Conservation (phyloP, 139 green algal species). For the Gonium pectorale region DNA sequence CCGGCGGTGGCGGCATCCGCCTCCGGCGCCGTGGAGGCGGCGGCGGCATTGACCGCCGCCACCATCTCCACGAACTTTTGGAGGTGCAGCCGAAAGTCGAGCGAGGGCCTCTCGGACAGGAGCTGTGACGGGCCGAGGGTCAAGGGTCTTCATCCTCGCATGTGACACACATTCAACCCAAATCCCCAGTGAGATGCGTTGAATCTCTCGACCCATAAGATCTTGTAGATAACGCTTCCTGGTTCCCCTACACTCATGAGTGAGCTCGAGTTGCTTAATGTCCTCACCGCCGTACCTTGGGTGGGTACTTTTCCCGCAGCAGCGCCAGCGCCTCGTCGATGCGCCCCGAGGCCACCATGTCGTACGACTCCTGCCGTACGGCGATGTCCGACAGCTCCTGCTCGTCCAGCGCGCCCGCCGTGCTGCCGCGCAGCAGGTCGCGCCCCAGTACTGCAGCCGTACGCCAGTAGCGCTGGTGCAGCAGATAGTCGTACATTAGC, state of each 20-base stretch:
- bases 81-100: conserved; percentile 74
- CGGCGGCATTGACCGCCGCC: neutral
- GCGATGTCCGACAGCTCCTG: conserved; percentile 35
- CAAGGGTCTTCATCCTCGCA: too few relatives aligned
- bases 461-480: conserved; percentile 74
- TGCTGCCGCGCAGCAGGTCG: conserved; percentile 63
- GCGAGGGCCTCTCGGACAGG: conserved; percentile 54
- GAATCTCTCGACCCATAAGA: too few relatives aligned
- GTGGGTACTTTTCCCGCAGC: conserved; percentile 49
- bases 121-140: conserved; percentile 35
- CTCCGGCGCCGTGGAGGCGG: neutral
- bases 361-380: conserved; percentile 52
- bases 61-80: conserved; percentile 76
- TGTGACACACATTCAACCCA: too few relatives aligned
- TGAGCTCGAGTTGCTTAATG: too few relatives aligned
- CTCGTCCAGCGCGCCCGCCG: conserved; percentile 14
- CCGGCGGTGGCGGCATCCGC: neutral
- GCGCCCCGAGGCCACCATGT: conserved; percentile 47
- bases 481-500: conserved; percentile 79
- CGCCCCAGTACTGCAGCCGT: conserved; percentile 67
- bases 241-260: neutral
- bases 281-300: neutral
- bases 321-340: conserved; percentile 51
- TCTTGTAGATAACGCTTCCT: too few relatives aligned
- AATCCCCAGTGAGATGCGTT: too few relatives aligned